phyloP scores from a whole-genome alignment of 106 monocot genomes.

The Allium cepa region DNA sequence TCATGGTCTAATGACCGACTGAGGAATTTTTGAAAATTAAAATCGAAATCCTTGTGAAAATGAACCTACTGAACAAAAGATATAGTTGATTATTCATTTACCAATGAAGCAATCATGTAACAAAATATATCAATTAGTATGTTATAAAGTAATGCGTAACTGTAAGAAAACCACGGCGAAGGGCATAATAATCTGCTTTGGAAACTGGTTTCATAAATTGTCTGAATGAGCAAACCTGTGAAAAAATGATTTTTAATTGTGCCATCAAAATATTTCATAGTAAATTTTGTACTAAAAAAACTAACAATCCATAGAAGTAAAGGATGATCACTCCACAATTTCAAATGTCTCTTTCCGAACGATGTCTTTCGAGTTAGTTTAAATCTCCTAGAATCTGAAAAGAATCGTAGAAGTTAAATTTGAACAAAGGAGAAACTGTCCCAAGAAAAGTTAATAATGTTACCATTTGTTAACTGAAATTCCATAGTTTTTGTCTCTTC shows the following conservation, averaged over 20 bases:
- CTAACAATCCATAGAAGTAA: constrained; percentile 30
- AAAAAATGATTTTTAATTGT: too few species aligned
- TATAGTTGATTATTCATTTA: too few species aligned
- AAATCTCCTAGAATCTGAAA: constrained; percentile 36
- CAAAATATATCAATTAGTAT: too few species aligned
- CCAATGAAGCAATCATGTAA: too few species aligned
- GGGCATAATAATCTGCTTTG: constrained; percentile 43
- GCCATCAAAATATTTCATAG: too few species aligned
- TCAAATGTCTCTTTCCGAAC: constrained; percentile 35
- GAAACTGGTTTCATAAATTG: constrained; percentile 27
- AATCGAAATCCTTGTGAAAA: constrained; percentile 3
- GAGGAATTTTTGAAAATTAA: constrained; percentile 32
- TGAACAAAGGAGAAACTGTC: not conserved
- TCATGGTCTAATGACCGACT: constrained; percentile 39
- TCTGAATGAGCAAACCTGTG: constrained; percentile 29
- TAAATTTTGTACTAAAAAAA: not conserved
- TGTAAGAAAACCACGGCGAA: constrained; percentile 34
- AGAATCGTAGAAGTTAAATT: not conserved
- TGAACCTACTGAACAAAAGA: constrained; percentile 8
- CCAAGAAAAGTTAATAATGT: too few species aligned
- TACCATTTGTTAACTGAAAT: constrained; percentile 30
- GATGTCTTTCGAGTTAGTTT: constrained; percentile 33
- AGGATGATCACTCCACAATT: constrained; percentile 28
- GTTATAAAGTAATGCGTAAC: constrained; percentile 13
- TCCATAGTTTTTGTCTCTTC: constrained; percentile 40